Conservation (phyloP, 73 alveolate genomes). For the Uronychia binucleata region DNA sequence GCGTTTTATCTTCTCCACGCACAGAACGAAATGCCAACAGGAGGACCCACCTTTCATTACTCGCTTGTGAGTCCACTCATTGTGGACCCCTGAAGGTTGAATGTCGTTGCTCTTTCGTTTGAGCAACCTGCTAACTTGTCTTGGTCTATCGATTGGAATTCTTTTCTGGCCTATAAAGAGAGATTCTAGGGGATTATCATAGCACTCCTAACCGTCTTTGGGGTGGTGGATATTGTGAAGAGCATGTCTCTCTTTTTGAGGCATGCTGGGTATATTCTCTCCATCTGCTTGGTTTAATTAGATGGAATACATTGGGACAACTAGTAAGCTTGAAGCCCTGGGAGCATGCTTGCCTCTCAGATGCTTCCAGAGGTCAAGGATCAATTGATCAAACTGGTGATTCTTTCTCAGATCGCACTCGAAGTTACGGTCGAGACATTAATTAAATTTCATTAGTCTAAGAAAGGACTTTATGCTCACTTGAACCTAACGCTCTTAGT, state of each 20-base stretch:
- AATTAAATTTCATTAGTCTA: background rate
- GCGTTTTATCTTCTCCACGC: background rate
- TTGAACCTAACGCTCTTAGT: background rate
- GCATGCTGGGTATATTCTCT: background rate
- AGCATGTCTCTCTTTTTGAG: background rate
- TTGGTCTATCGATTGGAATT: background rate
- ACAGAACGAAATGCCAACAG: background rate
- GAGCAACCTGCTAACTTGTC: background rate
- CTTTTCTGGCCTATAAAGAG: no score
- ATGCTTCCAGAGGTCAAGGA: no score
- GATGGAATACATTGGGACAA: background rate
- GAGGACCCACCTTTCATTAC: background rate
- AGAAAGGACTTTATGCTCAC: background rate
- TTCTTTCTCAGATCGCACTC: background rate
- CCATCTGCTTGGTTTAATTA: no score
- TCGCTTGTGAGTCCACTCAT: background rate
- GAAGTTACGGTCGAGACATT: background rate
- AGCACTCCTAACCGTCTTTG: background rate
- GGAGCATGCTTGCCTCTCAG: background rate
- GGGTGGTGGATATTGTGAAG: background rate
- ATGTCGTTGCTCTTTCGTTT: background rate
- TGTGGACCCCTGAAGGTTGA: background rate
- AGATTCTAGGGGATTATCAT: background rate
- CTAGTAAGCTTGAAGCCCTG: background rate
- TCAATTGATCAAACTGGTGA: background rate